phyloP scores from a whole-genome alignment of 495 filamentous ascomycete genomes.

The Amorphotheca resinae region DNA sequence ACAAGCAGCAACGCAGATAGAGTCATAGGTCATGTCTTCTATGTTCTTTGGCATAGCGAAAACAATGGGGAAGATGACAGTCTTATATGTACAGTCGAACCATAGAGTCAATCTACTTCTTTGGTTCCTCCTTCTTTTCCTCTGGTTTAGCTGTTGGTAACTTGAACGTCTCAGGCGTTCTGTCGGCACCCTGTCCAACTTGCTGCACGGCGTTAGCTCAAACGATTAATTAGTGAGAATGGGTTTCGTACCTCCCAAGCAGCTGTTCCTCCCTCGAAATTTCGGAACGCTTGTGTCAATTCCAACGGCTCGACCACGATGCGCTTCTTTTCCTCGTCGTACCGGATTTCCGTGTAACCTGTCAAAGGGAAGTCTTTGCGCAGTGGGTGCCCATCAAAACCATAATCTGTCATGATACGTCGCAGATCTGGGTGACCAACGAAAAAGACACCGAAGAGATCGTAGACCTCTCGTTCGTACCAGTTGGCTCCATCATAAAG shows the following conservation, averaged over 20 bases:
- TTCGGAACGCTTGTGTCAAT: conserved; percentile 96
- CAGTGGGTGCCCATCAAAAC: conserved; percentile 95
- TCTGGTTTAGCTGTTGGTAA: conserved; percentile 91
- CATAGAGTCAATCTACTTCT: conserved; percentile 54
- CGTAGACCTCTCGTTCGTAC: conserved; percentile 97
- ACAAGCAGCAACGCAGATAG: background rate
- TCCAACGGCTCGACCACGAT: conserved; percentile 96
- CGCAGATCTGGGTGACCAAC: conserved; percentile 87
- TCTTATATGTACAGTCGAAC: conserved; percentile 16
- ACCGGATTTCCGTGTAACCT: conserved; percentile 96
- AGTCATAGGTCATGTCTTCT: background rate
- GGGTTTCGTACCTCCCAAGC: conserved; percentile 43
- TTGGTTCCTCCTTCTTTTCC: conserved; percentile 74
- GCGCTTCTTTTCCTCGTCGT: conserved; percentile 98
- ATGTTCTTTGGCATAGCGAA: background rate
- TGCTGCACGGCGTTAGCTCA: conserved; percentile 37
- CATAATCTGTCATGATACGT: conserved; percentile 99
- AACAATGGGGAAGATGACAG: conserved; percentile 5
- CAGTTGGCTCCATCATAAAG: conserved; percentile 95
- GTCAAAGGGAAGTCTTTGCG: conserved; percentile 98
- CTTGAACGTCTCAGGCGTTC: conserved; percentile 83
- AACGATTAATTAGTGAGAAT: background rate
- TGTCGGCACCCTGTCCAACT: conserved; percentile 68
- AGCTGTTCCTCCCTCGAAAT: conserved; percentile 79
- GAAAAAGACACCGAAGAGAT: conserved; percentile 97